A percentile compares a stretch with the other conserved stretches of the same genome.
Evolutionary conservation across 305 asterid genomes (phyloP).

Genomic region (Petunia hybrid): DNA sequence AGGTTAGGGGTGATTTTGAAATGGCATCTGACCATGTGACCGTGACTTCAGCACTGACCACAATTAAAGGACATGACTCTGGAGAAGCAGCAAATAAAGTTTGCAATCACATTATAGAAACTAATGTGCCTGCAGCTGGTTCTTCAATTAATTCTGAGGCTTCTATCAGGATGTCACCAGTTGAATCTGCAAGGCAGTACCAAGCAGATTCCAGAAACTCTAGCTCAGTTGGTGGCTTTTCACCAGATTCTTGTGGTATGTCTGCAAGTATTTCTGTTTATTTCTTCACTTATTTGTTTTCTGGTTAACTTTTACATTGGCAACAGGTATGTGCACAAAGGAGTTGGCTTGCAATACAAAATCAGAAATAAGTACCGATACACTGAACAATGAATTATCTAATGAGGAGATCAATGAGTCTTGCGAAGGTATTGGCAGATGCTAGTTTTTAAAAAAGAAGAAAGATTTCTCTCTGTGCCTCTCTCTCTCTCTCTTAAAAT

Average conservation of each 20-base stretch:
- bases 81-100: slow-evolving; percentile 40
- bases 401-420: not conserved
- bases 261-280: not conserved
- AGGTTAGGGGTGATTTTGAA: slow-evolving; percentile 37
- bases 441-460: not conserved
- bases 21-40: slow-evolving; percentile 37
- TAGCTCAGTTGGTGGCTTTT: slow-evolving; percentile 33
- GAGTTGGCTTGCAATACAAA: slow-evolving; percentile 15
- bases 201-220: slow-evolving; percentile 38
- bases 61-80: slow-evolving; percentile 39
- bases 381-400: slow-evolving; percentile 2
- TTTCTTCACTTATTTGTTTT: not conserved
- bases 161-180: slow-evolving; percentile 36
- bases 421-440: not conserved
- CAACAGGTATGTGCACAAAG: slow-evolving; percentile 38
- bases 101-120: slow-evolving; percentile 21
- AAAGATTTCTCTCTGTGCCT: slow-evolving; percentile 9
- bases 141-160: slow-evolving; percentile 39
- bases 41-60: slow-evolving; percentile 33
- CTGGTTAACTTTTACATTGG: slow-evolving; percentile 3
- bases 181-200: slow-evolving; percentile 43
- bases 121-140: slow-evolving; percentile 27
- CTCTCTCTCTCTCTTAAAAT: not conserved
- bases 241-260: slow-evolving; percentile 46
- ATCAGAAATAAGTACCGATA: not conserved